Evolutionary conservation across 169 alveolate species (phyloP).

Genomic region (Eimeria necatrix): DNA sequence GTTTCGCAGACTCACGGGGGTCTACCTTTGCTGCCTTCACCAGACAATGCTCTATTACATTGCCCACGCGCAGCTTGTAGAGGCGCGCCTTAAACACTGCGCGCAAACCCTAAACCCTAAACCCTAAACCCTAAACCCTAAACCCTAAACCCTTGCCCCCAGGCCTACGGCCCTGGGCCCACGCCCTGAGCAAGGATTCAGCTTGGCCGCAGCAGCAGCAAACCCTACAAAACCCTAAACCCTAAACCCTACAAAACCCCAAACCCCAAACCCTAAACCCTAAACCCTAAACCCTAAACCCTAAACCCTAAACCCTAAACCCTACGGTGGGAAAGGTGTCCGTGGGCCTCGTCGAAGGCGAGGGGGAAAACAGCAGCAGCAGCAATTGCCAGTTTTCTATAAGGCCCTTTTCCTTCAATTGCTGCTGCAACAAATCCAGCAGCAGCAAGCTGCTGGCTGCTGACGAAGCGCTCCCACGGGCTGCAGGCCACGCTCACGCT

Average conservation of each 20-base stretch:
- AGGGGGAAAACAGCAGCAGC: conserved; percentile 82
- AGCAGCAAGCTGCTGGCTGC: conserved; percentile 7
- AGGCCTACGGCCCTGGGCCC: neutral
- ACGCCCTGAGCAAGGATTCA: neutral
- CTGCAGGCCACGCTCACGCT: conserved; percentile 1
- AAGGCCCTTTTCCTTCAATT: conserved; percentile 39
- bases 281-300: too few relatives aligned
- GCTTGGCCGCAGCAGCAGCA: neutral
- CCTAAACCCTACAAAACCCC: too few relatives aligned
- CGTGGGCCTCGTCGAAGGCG: conserved; percentile 92
- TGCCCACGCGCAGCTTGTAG: conserved; percentile 84
- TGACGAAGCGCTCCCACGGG: conserved; percentile 34
- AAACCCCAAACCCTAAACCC: too few relatives aligned
- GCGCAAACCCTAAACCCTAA: neutral
- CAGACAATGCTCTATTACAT: conserved; percentile 85
- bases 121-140: conserved; percentile 3
- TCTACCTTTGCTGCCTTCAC: conserved; percentile 88
- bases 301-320: neutral
- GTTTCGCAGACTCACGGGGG: conserved; percentile 84
- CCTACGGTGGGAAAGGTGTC: conserved; percentile 89
- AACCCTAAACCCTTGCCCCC: neutral
- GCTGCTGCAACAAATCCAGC: conserved; percentile 24
- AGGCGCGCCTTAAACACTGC: conserved; percentile 90
- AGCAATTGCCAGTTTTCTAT: conserved; percentile 18
- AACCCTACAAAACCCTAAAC: neutral